These are phyloP conservation scores for Candida sanyaensis DNA, from an alignment of 1,139 yeast genomes.

Conservation along the genomic window DNA sequence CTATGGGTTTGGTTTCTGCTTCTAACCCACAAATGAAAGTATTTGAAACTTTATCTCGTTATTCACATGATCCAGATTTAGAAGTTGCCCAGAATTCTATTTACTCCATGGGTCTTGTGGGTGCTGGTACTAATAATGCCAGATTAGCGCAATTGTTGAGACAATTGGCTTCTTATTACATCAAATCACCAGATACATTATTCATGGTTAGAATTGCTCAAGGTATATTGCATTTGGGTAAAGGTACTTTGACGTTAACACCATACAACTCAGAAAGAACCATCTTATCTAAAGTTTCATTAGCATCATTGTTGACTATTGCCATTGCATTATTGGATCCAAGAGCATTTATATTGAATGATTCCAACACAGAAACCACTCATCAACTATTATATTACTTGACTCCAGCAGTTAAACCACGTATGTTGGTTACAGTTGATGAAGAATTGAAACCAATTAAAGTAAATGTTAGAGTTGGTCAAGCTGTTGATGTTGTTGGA, in stretches of 20 bases:
- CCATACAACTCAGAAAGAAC: constrained; percentile 92
- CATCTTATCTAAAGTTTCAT: constrained; percentile 81
- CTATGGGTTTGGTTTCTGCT: constrained; percentile 92
- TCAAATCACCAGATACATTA: constrained; percentile 85
- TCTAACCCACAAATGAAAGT: constrained; percentile 98
- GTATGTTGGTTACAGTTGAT: constrained; percentile 91
- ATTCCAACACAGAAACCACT: constrained; percentile 58
- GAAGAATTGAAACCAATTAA: constrained; percentile 85
- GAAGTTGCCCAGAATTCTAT: constrained; percentile 96
- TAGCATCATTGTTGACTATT: constrained; percentile 88
- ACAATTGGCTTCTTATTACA: constrained; percentile 91
- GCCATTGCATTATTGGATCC: constrained; percentile 87
- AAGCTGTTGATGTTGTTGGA: constrained; percentile 98
- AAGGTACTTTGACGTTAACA: constrained; percentile 86
- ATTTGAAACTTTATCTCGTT: constrained; percentile 92
- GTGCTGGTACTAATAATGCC: constrained; percentile 98
- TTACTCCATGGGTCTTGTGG: constrained; percentile 96
- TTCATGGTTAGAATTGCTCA: constrained; percentile 95
- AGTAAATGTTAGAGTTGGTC: constrained; percentile 97
- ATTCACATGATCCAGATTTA: constrained; percentile 92
- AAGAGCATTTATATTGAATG: constrained; percentile 59
- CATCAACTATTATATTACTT: constrained; percentile 80
- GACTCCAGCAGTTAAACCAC: constrained; percentile 88
- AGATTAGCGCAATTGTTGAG: constrained; percentile 94
- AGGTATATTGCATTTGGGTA: constrained; percentile 93